Evolutionary conservation across 2,329 filamentous ascomycete species (phyloP).

Genomic region (Aspergillus carbonarius): DNA sequence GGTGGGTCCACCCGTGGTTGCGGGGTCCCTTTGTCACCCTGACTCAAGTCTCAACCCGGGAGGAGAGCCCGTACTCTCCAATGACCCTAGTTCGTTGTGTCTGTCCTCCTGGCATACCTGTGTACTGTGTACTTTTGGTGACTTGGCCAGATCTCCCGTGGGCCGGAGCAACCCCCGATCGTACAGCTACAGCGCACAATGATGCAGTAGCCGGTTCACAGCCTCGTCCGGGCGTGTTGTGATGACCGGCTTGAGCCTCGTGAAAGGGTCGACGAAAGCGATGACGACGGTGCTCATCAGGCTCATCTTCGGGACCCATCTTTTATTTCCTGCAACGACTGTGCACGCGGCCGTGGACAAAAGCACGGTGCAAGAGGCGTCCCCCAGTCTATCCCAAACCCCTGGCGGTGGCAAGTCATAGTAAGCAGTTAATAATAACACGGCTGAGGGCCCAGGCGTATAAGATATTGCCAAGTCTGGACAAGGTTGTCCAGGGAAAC

Average conservation of each 20-base stretch:
- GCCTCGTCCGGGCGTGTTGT: background rate
- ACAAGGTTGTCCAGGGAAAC: constrained; percentile 13
- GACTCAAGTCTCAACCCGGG: background rate
- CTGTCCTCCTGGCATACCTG: background rate
- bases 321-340: background rate
- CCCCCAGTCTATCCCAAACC: constrained; percentile 7
- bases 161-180: background rate
- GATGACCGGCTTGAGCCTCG: background rate
- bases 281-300: constrained; percentile 2
- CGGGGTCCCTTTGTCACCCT: constrained; percentile 9
- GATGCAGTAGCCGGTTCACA: background rate
- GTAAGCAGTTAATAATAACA: background rate
- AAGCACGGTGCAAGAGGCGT: constrained; percentile 9
- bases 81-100: background rate
- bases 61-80: background rate
- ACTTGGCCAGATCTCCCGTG: background rate
- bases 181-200: background rate
- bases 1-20: constrained; percentile 9
- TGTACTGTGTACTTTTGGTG: background rate
- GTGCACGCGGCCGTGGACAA: constrained; percentile 4
- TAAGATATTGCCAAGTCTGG: constrained; percentile 12
- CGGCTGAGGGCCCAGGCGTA: constrained; percentile 2
- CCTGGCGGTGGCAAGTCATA: constrained; percentile 12
- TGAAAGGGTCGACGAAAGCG: background rate
- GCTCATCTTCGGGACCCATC: background rate